Conservation (phyloP, 805 yeast species). For the Kluyveromyces wickerhamii region DNA sequence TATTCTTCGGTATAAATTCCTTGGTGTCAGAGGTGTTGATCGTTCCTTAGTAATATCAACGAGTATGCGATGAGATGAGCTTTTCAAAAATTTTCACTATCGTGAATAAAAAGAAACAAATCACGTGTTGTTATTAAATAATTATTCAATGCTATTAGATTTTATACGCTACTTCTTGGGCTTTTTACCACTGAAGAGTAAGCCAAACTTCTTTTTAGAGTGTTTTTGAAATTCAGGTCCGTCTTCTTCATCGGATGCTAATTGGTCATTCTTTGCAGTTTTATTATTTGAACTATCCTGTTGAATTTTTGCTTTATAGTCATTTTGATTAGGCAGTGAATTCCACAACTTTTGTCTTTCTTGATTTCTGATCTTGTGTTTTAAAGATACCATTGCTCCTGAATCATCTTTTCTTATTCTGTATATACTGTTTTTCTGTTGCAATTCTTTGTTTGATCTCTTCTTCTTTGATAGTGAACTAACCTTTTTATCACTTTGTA, state of each 20-base stretch:
- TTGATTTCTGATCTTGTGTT: slow-evolving; percentile 26
- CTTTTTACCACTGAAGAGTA: slow-evolving; percentile 20
- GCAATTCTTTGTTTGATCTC: slow-evolving; percentile 9
- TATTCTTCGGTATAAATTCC: too few species aligned
- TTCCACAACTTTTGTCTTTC: slow-evolving; percentile 14
- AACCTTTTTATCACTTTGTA: slow-evolving; percentile 27
- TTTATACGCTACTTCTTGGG: slow-evolving; percentile 13
- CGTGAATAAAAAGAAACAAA: slow-evolving; percentile 4
- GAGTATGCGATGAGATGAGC: slow-evolving; percentile 16
- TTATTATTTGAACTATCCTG: background rate
- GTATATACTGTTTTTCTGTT: slow-evolving; percentile 15
- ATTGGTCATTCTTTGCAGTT: background rate
- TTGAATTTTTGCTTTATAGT: background rate
- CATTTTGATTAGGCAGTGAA: slow-evolving; percentile 2
- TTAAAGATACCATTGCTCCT: slow-evolving; percentile 29
- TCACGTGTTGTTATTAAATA: too few species aligned
- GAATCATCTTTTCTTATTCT: slow-evolving; percentile 27
- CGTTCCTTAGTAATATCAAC: too few species aligned
- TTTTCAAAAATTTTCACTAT: slow-evolving; percentile 15
- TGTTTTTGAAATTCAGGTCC: slow-evolving; percentile 13
- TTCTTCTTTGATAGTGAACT: slow-evolving; percentile 27
- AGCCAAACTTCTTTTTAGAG: slow-evolving; percentile 21
- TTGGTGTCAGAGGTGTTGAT: too few species aligned
- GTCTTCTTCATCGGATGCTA: slow-evolving; percentile 13
- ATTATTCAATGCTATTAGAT: background rate